Percentiles rank a stretch among this genome's conserved stretches.
These are phyloP conservation scores for Suhomyces sp. DNA, from an alignment of 805 yeast genomes.

Conservation along the genomic window DNA sequence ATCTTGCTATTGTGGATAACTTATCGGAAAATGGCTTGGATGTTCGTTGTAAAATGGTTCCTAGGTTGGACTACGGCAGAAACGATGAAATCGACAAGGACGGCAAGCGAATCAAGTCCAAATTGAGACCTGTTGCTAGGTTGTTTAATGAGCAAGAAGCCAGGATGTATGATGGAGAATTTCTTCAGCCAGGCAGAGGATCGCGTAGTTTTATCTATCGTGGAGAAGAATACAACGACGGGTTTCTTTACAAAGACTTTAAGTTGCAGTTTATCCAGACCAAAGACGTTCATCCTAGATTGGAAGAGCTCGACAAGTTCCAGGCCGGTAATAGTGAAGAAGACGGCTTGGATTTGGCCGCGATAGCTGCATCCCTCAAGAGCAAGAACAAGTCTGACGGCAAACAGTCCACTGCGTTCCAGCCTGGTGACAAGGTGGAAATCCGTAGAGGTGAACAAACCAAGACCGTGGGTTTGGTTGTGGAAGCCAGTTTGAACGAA, in stretches of 20 bases:
- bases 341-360: slow-evolving; percentile 77
- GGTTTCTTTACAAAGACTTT: slow-evolving; percentile 83
- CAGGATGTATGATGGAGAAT: slow-evolving; percentile 72
- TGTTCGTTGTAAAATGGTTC: slow-evolving; percentile 89
- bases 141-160: slow-evolving; percentile 90
- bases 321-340: slow-evolving; percentile 73
- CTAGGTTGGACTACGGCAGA: slow-evolving; percentile 88
- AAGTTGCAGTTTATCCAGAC: slow-evolving; percentile 78
- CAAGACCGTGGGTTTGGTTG: slow-evolving; percentile 78
- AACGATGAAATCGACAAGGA: slow-evolving; percentile 48
- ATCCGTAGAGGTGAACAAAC: slow-evolving; percentile 91
- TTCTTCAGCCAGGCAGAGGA: slow-evolving; percentile 62
- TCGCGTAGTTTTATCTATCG: slow-evolving; percentile 64
- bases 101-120: slow-evolving; percentile 48
- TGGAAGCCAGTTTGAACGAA: slow-evolving; percentile 57
- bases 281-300: slow-evolving; percentile 76
- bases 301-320: slow-evolving; percentile 85
- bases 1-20: slow-evolving; percentile 89
- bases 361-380: slow-evolving; percentile 83
- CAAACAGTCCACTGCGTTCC: slow-evolving; percentile 50
- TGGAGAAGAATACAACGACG: slow-evolving; percentile 87
- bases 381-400: slow-evolving; percentile 35
- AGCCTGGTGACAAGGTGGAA: slow-evolving; percentile 92
- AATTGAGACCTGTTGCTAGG: slow-evolving; percentile 78
- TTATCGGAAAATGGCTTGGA: slow-evolving; percentile 93